A percentile compares a stretch with the other conserved stretches of the same genome.
Conservation (phyloP, 73 alveolate species). For the Paramecium primaurelia region DNA sequence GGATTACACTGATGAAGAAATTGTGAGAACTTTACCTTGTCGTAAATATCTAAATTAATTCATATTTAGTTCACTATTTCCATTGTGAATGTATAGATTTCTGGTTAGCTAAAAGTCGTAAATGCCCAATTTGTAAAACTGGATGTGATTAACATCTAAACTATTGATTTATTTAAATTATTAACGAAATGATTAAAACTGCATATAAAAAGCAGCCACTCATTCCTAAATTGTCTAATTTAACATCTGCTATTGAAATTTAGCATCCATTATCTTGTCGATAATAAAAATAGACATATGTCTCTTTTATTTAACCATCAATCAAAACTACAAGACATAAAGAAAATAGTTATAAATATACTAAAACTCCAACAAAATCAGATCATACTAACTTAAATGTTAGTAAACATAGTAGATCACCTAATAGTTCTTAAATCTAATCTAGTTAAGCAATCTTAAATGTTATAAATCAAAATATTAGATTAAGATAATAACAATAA, state of each 20-base stretch:
- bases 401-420: not conserved
- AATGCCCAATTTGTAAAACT: slow-evolving; percentile 47
- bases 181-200: slow-evolving; percentile 33
- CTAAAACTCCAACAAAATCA: not conserved
- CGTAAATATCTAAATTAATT: not conserved
- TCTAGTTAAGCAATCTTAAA: not conserved
- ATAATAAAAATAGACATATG: not conserved
- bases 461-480: not conserved
- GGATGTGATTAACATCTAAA: slow-evolving; percentile 13
- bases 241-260: not conserved
- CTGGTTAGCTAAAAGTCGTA: slow-evolving; percentile 3
- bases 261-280: not conserved
- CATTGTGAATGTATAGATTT: slow-evolving; percentile 41
- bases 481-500: not conserved
- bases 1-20: slow-evolving; percentile 23
- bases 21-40: slow-evolving; percentile 37
- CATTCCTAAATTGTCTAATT: slow-evolving; percentile 16
- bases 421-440: not conserved
- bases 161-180: slow-evolving; percentile 21
- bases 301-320: not conserved
- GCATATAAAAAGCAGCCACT: not conserved
- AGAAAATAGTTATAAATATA: not conserved
- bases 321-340: slow-evolving; percentile 18
- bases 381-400: not conserved
- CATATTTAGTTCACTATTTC: not conserved